Evolutionary conservation across 176 grass and related monocot genomes (phyloP).

Genomic region (Oryza punctata): DNA sequence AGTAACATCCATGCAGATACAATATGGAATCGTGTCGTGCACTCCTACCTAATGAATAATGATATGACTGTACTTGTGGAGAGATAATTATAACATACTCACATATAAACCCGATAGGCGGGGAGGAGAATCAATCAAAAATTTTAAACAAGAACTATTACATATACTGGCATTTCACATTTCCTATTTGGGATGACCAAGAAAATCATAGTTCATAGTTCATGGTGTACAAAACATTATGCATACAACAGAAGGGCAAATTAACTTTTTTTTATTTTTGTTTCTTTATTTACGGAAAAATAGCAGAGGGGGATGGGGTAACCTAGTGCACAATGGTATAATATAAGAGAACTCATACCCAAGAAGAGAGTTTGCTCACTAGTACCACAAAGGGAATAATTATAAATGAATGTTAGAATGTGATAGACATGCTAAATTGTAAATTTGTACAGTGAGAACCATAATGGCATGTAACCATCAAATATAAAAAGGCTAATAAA

Average conservation of each 20-base stretch:
- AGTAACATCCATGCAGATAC: conserved; percentile 9
- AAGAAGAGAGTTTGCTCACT: not conserved
- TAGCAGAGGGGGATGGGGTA: not conserved
- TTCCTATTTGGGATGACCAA: not conserved
- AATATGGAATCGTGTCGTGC: not conserved
- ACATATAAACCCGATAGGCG: not conserved
- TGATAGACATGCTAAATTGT: not conserved
- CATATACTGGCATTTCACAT: not conserved
- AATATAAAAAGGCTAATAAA: conserved; percentile 21
- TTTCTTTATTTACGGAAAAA: not conserved
- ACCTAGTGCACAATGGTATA: not conserved
- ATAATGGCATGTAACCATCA: not conserved
- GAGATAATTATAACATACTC: not conserved
- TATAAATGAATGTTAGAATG: not conserved
- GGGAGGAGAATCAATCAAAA: conserved; percentile 1
- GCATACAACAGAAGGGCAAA: not conserved
- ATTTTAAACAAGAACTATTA: not conserved
- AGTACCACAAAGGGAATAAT: not conserved
- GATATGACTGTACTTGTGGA: not conserved
- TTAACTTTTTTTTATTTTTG: not conserved
- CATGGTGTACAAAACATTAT: not conserved
- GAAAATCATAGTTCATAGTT: not conserved
- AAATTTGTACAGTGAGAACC: not conserved
- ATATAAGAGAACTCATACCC: not conserved
- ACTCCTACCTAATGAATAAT: conserved; percentile 13